These are phyloP conservation scores for Podaxis pistillaris DNA, from an alignment of 768 basidiomycete genomes.

Conservation along the genomic window DNA sequence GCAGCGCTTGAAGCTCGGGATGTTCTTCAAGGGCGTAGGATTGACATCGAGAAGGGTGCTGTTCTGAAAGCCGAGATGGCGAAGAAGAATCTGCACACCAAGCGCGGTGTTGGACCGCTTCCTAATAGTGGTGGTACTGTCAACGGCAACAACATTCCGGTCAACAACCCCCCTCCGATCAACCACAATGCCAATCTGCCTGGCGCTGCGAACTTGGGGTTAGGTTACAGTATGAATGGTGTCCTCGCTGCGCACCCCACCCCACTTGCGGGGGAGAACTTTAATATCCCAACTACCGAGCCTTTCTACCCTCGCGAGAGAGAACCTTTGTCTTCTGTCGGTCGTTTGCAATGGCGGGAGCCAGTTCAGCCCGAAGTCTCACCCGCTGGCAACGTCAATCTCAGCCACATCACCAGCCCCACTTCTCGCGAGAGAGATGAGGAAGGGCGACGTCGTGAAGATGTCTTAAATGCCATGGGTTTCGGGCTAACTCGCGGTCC, in stretches of 20 bases:
- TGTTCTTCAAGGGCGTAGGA: constrained; percentile 81
- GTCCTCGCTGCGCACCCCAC: constrained; percentile 1
- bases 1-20: constrained; percentile 90
- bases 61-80: constrained; percentile 99
- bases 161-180: constrained; percentile 18
- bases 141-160: constrained; percentile 19
- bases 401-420: constrained; percentile 5
- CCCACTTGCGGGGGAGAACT: constrained; percentile 6
- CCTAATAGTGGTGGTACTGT: constrained; percentile 29
- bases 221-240: background rate
- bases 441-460: constrained; percentile 47
- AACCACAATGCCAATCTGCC: constrained; percentile 17
- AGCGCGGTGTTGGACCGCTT: constrained; percentile 79
- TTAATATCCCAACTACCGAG: constrained; percentile 8
- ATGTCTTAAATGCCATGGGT: constrained; percentile 35
- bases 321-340: constrained; percentile 15
- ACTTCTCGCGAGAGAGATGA: constrained; percentile 30
- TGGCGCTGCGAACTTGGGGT: background rate
- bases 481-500: constrained; percentile 45
- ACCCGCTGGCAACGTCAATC: constrained; percentile 13
- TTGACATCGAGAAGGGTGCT: constrained; percentile 91
- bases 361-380: constrained; percentile 15
- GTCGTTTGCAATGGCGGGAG: constrained; percentile 17
- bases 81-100: constrained; percentile 98
- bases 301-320: constrained; percentile 14